These are phyloP conservation scores for Hanseniaspora meyeri DNA, from an alignment of 805 yeast genomes.

Conservation along the genomic window DNA sequence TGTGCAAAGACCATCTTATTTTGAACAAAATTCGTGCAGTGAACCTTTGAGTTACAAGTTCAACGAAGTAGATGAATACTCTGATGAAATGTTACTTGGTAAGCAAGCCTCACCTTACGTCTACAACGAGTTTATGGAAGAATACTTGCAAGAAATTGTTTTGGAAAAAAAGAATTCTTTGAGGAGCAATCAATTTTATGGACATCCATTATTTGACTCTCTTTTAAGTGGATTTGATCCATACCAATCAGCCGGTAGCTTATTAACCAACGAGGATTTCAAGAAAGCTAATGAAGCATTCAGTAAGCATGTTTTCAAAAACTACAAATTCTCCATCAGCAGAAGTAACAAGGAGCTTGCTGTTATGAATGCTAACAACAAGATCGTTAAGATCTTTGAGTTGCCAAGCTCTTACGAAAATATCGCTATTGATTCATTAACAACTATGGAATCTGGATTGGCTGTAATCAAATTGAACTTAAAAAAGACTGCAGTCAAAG, in stretches of 20 bases:
- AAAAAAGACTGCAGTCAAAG: not conserved
- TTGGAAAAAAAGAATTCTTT: not conserved
- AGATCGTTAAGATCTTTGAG: conserved; percentile 12
- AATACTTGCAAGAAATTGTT: not conserved
- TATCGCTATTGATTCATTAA: conserved; percentile 4
- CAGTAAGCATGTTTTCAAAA: conserved; percentile 1
- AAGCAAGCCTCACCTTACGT: not conserved
- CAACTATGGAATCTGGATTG: conserved; percentile 6
- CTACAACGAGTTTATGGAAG: not conserved
- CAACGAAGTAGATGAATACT: not conserved
- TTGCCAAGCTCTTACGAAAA: conserved; percentile 7
- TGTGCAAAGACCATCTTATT: not conserved
- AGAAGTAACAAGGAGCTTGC: conserved; percentile 1
- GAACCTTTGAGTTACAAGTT: not conserved
- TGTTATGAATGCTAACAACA: not conserved
- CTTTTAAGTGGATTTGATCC: not conserved
- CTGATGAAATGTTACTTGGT: not conserved
- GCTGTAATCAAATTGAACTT: conserved; percentile 2
- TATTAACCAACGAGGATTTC: not conserved
- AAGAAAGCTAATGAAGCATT: conserved; percentile 9
- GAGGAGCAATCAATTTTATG: not conserved
- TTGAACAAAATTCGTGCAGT: not conserved
- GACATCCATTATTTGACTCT: not conserved
- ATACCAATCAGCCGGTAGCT: not conserved
- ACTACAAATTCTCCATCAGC: conserved; percentile 10